phyloP scores from a whole-genome alignment of 179 eudicot species.

The Silene vulgaris region DNA sequence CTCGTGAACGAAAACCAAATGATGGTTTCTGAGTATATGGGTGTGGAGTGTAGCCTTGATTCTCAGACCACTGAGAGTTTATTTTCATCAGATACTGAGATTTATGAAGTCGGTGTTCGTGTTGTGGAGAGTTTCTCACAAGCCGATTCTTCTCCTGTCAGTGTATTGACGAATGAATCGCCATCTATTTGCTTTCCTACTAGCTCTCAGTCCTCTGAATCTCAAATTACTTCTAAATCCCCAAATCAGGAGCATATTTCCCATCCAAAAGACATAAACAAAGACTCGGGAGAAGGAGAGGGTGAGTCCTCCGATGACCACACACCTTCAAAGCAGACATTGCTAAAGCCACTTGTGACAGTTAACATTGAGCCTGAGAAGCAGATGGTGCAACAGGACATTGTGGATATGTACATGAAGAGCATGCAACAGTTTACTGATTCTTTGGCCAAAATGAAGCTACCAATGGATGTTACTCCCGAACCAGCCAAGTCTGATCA shows the following conservation, averaged over 20 bases:
- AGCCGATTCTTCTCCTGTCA: conserved; percentile 62
- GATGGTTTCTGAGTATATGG: conserved; percentile 83
- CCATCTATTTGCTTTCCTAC: conserved; percentile 43
- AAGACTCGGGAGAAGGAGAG: conserved; percentile 42
- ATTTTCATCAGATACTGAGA: conserved; percentile 56
- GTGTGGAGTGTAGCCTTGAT: conserved; percentile 39
- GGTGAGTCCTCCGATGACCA: conserved; percentile 37
- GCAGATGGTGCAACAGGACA: conserved; percentile 80
- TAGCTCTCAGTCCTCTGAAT: conserved; percentile 51
- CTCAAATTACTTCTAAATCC: conserved; percentile 42
- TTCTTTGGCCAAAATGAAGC: conserved; percentile 92
- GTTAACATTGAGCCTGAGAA: conserved; percentile 62
- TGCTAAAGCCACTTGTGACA: conserved; percentile 42
- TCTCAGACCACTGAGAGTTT: conserved; percentile 56
- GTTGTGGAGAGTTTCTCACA: conserved; percentile 52
- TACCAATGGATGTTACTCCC: conserved; percentile 64
- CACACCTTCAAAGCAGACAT: conserved; percentile 29
- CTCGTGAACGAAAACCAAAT: conserved; percentile 60
- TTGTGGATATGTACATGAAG: conserved; percentile 95
- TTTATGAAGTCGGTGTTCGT: conserved; percentile 47
- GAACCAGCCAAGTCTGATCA: conserved; percentile 62
- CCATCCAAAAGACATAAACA: conserved; percentile 29
- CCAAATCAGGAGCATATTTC: conserved; percentile 34
- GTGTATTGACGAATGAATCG: conserved; percentile 58
- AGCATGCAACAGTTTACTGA: conserved; percentile 98